Evolutionary conservation across 23 red algal genomes (phyloP), one percentile per base, ranked within the genome.

Genomic region (Gracilaria caudata): DNA sequence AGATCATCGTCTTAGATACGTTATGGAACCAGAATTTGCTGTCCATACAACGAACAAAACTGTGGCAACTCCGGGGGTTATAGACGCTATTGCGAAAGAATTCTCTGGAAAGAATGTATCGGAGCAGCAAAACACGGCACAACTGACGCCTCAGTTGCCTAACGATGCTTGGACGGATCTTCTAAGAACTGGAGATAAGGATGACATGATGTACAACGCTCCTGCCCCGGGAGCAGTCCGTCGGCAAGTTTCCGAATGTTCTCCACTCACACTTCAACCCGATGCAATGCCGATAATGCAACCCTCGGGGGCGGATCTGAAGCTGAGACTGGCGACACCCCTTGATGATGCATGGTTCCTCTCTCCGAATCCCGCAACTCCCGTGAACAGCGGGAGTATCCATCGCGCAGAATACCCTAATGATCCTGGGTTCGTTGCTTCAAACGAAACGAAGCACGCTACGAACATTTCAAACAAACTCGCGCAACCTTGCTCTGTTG

Each of bases 111-210:
- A 36, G 8, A 57, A 57, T 57, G 6, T 20, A 21, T 21, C 17
- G 19, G 4, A n/a, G 54, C 54, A 20, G 61, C 61, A 66, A 66
- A 37, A 7, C 61, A 33, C 29, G 35, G 26, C 30, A 19, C 1
- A 16, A 36, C 4, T 35, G 29, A 35, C 35, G 36, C 30, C 61
- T 66, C 61, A 66, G 3, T 0, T 25, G 0, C 7, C 13, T 33
- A 66, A 35, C 30, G 61, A 66, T 66, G 61, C 61, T 35, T 66
- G 61, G 61, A 66, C 61, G 26, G 61, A 33, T 33, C 32, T 66
- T 66, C 30, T 66, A 17, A 29, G 19, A 33, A 35, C 8, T 66
- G 61, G 61, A 17, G 9, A 17, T 6, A 35, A 16, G 7, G 61
- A 66, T 33, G 61, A 35, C 14, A 35, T 17, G 7, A 66, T 36